Conservation (phyloP, 2,329 filamentous ascomycete species). For the Ascochyta rabiei region DNA sequence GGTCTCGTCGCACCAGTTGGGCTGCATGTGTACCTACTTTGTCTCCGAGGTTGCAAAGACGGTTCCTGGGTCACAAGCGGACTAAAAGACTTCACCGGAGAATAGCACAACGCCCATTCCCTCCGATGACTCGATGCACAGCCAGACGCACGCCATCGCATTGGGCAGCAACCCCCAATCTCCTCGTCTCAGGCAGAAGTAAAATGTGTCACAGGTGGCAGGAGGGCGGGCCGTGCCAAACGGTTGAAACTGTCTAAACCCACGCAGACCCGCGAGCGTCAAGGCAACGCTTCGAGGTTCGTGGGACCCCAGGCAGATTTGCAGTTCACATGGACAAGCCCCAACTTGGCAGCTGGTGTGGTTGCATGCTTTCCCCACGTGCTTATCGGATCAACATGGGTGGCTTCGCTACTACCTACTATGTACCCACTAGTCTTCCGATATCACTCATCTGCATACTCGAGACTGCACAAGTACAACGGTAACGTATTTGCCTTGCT, state of each 20-base stretch:
- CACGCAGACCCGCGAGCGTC: conserved; percentile 18
- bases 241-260: background rate
- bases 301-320: conserved; percentile 26
- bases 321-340: conserved; percentile 42
- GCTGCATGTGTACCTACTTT: background rate
- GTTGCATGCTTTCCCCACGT: conserved; percentile 40
- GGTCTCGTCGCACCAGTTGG: background rate
- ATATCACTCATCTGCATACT: background rate
- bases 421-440: too few relatives aligned
- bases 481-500: background rate
- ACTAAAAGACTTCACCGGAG: background rate
- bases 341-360: conserved; percentile 32
- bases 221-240: background rate
- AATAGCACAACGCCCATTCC: background rate
- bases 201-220: conserved; percentile 5
- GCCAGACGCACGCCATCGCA: conserved; percentile 5
- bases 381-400: conserved; percentile 35
- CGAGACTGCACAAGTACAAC: background rate
- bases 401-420: background rate
- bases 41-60: background rate
- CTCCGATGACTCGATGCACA: conserved; percentile 3
- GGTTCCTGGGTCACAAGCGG: background rate
- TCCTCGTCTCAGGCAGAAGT: conserved; percentile 1
- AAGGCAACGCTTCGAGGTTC: conserved; percentile 23
- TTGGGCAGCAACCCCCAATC: conserved; percentile 9